phyloP scores from a whole-genome alignment of 164 flowering plant genomes.

The Houttuynia cordata region DNA sequence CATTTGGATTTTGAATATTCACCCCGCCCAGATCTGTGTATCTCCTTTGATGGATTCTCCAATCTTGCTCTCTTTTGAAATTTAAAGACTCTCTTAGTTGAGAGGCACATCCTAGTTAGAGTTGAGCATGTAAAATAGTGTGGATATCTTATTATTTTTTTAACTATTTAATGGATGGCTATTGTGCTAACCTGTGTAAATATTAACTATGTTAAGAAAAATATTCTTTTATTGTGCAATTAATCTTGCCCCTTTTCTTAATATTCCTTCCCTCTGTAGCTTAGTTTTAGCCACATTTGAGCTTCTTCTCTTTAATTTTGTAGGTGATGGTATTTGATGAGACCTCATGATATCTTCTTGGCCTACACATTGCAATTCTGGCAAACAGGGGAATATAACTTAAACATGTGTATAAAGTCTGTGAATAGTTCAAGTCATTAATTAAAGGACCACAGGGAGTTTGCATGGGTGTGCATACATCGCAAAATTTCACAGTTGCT shows the following conservation, averaged over 20 bases:
- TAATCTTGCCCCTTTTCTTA: too few species aligned
- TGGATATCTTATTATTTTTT: too few species aligned
- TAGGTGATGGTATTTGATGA: conserved; percentile 14
- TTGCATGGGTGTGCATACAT: too few species aligned
- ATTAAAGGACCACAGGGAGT: too few species aligned
- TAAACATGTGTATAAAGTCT: conserved; percentile 1
- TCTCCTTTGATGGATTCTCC: not conserved
- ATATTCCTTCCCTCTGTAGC: too few species aligned
- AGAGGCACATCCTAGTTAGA: not conserved
- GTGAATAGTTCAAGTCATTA: conserved; percentile 5
- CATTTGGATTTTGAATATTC: too few species aligned
- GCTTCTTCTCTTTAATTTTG: not conserved
- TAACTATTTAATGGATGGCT: too few species aligned
- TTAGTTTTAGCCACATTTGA: not conserved
- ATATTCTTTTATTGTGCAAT: too few species aligned
- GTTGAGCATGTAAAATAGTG: too few species aligned
- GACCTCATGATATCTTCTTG: conserved; percentile 5
- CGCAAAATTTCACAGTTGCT: too few species aligned
- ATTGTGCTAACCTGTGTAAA: too few species aligned
- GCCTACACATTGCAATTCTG: not conserved
- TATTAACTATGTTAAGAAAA: too few species aligned
- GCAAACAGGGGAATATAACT: not conserved
- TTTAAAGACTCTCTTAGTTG: not conserved
- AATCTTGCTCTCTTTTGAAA: not conserved
- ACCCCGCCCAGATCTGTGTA: not conserved